Evolutionary conservation across 352 stramenopile species (phyloP).

Genomic region (Globisporangium abappressorium): DNA sequence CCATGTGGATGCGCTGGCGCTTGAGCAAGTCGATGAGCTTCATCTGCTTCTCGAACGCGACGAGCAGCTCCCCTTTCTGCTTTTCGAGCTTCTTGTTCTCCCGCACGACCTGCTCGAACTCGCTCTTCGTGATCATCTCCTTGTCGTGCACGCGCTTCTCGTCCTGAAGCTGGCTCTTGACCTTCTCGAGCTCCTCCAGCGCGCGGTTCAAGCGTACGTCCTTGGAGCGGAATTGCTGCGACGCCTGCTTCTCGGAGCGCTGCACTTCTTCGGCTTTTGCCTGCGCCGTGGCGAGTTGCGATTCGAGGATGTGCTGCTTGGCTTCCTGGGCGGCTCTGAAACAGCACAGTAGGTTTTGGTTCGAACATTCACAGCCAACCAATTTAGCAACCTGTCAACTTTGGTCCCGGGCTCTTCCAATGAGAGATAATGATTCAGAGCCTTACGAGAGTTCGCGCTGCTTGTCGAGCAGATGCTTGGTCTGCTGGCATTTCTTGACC

Average conservation of each 20-base stretch:
- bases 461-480: constrained; percentile 69
- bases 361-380: background rate
- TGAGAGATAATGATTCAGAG: background rate
- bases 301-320: constrained; percentile 71
- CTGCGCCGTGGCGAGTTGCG: constrained; percentile 49
- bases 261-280: constrained; percentile 49
- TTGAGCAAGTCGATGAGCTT: constrained; percentile 87
- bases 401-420: background rate
- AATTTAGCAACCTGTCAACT: background rate
- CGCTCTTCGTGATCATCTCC: constrained; percentile 42
- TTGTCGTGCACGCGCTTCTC: constrained; percentile 48
- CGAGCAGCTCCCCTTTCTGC: constrained; percentile 76
- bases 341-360: background rate
- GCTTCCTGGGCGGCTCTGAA: constrained; percentile 58
- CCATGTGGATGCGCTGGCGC: constrained; percentile 83
- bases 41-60: constrained; percentile 86
- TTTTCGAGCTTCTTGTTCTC: constrained; percentile 81
- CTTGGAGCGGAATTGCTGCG: constrained; percentile 74
- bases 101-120: constrained; percentile 56
- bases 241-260: constrained; percentile 56
- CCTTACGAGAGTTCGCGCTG: constrained; percentile 66
- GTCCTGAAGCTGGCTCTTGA: constrained; percentile 62
- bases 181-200: constrained; percentile 72
- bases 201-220: constrained; percentile 77
- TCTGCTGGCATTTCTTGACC: constrained; percentile 63